Percentiles rank a stretch among this genome's conserved stretches.
Conservation (phyloP, 176 grass and related monocot species). For the Poa annua region DNA sequence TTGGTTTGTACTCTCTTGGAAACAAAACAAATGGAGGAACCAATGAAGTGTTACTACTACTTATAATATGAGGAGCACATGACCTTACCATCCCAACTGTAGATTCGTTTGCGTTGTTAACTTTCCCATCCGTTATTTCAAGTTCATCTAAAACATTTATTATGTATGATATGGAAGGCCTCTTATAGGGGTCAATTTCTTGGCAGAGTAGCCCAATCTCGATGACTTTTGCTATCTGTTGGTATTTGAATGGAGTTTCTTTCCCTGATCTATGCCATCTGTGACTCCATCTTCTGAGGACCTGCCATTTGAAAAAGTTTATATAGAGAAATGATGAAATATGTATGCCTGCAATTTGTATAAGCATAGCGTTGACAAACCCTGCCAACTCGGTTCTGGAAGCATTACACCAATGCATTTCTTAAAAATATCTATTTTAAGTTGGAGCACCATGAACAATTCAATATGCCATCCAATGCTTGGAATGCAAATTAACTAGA, state of each 20-base stretch:
- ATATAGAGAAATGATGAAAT: neutral
- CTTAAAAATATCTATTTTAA: neutral
- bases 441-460: neutral
- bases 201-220: neutral
- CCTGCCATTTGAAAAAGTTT: neutral
- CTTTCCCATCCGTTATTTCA: accelerated
- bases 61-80: neutral
- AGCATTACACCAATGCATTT: neutral
- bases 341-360: no score
- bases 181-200: neutral
- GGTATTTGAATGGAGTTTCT: neutral
- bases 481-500: neutral
- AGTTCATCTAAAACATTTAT: neutral
- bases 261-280: neutral
- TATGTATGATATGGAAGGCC: neutral
- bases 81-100: neutral
- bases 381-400: neutral
- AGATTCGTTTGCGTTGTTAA: neutral
- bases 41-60: neutral
- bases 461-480: neutral
- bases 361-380: no score
- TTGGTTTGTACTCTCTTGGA: no score
- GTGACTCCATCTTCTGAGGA: neutral
- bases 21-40: no score
- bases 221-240: neutral